Base-by-base conservation (phyloP, 768 basidiomycete genomes). In the Agaricus subrufescens region DNA sequence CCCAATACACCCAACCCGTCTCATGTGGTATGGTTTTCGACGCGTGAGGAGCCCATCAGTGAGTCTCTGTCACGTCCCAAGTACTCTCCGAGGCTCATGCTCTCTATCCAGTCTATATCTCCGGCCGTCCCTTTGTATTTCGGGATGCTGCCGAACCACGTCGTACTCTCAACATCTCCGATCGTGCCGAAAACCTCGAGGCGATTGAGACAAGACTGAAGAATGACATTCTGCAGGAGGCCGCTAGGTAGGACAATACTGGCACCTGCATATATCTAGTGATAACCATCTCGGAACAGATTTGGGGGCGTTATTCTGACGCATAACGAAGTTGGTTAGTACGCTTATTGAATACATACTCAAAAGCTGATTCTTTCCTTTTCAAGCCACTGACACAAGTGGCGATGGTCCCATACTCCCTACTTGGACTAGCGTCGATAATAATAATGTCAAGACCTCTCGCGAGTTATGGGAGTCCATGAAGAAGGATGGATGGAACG, bases 31-130 rank as follows among this genome's bases (percentile, higher is more conserved):
- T 99, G 94, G 94, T 93, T 98, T 70, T 97, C 90, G 29, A 97
- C 96, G 11, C 81, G 97, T 62, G 97, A 99, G 70, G 97, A 98
- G 66, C 94, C 95, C 3, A 84, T 96, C 51, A 84, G 94, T 93
- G 69, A 58, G 85, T 76, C 27, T 27, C 47, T 46, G 42, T 30
- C 12, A 6, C n/a, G 2, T 7, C n/a, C 39, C 4, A 8, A 46
- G 31, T 19, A n/a, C 40, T 34, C 8, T 31, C 46, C 12, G 49
- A 37, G 39, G 44, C 11, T 10, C 12, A 39, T 14, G 12, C 40
- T 15, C 54, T 48, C 40, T 51, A 19, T 19, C 19, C 19, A 87
- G 85, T 93, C 43, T 93, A 92, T 66, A 91, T 94, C 57, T 91
- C 91, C 44, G 93, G 90, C 3, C 84, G 93, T 45, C 94, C 97